Base-by-base conservation (phyloP, 2,329 filamentous ascomycete species). In the Zymoseptoria ardabiliae region DNA sequence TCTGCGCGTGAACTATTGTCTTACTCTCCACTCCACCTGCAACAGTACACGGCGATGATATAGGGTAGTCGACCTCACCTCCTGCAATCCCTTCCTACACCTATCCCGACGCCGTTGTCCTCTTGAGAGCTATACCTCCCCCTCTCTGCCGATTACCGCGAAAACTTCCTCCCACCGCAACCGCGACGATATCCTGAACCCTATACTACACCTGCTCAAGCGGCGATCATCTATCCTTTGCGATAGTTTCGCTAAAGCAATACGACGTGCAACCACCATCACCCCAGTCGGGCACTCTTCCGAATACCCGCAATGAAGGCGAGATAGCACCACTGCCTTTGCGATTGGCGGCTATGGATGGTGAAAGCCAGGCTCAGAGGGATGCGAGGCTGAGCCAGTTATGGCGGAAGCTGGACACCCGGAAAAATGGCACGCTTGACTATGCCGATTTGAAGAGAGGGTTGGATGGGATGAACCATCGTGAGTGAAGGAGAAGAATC, bases 401-500 rank as follows among this genome's bases (percentile, higher is more conserved):
- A 70, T 97, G 93, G 92, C 80, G 79, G 72, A 86, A 84, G 70
- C 83, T 99, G 66, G 91, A 96, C 74, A 87, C 87, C 65, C 83
- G 85, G 65, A 81, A 82, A 60, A 86, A 87, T 68, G 90, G 90
- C 60, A 86, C 90, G 73, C 81, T 99, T 68, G 92, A 97, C 76
- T 79, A 95, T 65, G 86, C 88, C 73, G 91, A 86, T 30, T 78
- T 99, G 67, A 88, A 92, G 77, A 90, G 86, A 76, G 94, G 93
- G 3, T 77, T 99, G 71, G 85, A 81, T 73, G 89, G 86, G 75
- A 91, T 97, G 70, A 92, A 97, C 74, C 94, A 99, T 74, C 94
- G 91, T 96, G 77, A 77, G 86, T 73, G 56, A 50, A 13, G 21
- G 45, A 19, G 20, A 55, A 11, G 17, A 13, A 45, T 17, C 35